These are phyloP conservation scores for Fusarium sterilihyphosum DNA, from an alignment of 2,329 filamentous ascomycete species.

Conservation along the genomic window DNA sequence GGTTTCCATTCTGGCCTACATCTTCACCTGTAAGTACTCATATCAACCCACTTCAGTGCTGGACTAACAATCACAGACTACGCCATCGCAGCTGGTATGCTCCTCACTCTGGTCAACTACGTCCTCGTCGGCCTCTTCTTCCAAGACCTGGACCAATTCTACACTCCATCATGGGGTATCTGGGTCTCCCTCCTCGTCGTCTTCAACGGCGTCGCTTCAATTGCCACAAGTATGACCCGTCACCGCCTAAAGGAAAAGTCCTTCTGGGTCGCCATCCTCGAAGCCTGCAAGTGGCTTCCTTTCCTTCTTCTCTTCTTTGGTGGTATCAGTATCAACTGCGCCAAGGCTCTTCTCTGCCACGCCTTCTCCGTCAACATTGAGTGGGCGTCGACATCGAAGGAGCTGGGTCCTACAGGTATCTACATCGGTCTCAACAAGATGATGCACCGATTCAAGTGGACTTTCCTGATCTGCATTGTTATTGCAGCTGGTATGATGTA, in stretches of 20 bases:
- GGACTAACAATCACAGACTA: slow-evolving; percentile 56
- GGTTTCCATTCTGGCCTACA: slow-evolving; percentile 75
- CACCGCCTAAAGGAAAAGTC: slow-evolving; percentile 43
- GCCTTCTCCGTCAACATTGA: slow-evolving; percentile 44
- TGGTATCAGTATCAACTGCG: slow-evolving; percentile 44
- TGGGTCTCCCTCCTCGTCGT: slow-evolving; percentile 58
- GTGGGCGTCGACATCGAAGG: slow-evolving; percentile 45
- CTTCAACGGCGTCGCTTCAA: slow-evolving; percentile 39
- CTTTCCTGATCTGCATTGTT: slow-evolving; percentile 38
- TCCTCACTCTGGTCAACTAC: slow-evolving; percentile 75
- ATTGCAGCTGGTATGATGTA: slow-evolving; percentile 42
- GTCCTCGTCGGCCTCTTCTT: slow-evolving; percentile 79
- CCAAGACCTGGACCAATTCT: slow-evolving; percentile 73
- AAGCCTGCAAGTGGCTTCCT: slow-evolving; percentile 41
- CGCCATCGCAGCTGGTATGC: slow-evolving; percentile 73
- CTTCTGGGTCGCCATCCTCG: slow-evolving; percentile 41
- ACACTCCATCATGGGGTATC: slow-evolving; percentile 72
- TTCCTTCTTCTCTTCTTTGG: slow-evolving; percentile 46
- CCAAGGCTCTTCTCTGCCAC: slow-evolving; percentile 43
- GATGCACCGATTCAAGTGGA: slow-evolving; percentile 59
- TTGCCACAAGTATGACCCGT: slow-evolving; percentile 40
- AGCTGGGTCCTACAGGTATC: slow-evolving; percentile 43
- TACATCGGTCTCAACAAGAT: slow-evolving; percentile 50
- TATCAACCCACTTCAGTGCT: rapidly evolving
- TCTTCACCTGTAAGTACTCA: slow-evolving; percentile 62